phyloP scores from a whole-genome alignment of 2,329 filamentous ascomycete genomes.

The Dactylellina cionopaga region DNA sequence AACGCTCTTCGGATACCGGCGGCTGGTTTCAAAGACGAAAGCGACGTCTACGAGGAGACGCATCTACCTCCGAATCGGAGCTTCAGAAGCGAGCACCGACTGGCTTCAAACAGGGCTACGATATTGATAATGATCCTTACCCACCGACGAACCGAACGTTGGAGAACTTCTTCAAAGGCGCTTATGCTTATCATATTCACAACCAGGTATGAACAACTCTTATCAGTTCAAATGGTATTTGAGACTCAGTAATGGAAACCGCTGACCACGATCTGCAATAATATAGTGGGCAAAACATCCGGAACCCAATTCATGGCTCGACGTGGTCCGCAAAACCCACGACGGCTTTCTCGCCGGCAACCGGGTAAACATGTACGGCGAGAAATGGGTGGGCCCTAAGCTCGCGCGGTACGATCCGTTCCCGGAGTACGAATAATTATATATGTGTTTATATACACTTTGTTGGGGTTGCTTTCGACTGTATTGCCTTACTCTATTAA shows the following conservation, averaged over 20 bases:
- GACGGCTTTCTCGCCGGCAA: conserved; percentile 67
- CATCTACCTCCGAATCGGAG: not conserved
- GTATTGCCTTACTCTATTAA: too few species aligned
- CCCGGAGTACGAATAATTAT: conserved; percentile 64
- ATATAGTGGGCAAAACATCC: conserved; percentile 67
- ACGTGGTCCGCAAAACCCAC: conserved; percentile 66
- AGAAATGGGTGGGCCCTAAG: conserved; percentile 66
- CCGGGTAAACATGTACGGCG: conserved; percentile 66
- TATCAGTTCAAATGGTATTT: not conserved
- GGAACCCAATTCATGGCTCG: conserved; percentile 68
- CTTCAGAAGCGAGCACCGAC: conserved; percentile 56
- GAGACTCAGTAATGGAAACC: conserved; percentile 9
- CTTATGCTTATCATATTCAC: conserved; percentile 70
- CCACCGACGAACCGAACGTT: conserved; percentile 68
- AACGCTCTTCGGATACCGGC: conserved; percentile 49
- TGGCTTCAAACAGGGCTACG: conserved; percentile 59
- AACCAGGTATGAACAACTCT: conserved; percentile 64
- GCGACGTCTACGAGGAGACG: conserved; percentile 8
- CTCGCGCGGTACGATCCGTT: conserved; percentile 65
- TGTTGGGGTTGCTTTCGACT: not conserved
- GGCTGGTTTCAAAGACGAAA: conserved; percentile 27
- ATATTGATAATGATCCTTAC: conserved; percentile 65
- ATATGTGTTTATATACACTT: not conserved
- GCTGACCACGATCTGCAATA: too few species aligned
- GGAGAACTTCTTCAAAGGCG: conserved; percentile 68